These are phyloP conservation scores for Citrus mangshanensis DNA, from an alignment of 345 rosid species.

Conservation along the genomic window DNA sequence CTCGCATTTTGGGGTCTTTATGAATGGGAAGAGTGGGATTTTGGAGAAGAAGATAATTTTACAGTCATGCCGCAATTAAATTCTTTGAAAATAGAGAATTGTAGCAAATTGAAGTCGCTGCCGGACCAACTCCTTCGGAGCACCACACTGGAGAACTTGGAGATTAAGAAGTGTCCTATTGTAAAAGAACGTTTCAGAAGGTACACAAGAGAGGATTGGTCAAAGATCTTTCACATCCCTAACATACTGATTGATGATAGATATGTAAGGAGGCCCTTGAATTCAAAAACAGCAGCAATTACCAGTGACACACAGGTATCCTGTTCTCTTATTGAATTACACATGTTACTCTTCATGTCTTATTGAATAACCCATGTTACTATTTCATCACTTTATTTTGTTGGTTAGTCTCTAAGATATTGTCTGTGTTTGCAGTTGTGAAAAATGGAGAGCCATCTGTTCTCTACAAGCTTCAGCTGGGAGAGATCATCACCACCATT, in stretches of 20 bases:
- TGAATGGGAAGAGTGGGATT: background rate
- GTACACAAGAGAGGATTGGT: background rate
- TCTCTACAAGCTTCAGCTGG: too few species aligned
- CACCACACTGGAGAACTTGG: background rate
- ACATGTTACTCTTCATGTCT: too few species aligned
- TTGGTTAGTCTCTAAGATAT: too few species aligned
- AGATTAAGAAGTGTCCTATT: background rate
- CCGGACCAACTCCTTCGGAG: background rate
- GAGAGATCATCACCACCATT: too few species aligned
- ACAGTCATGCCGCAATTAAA: background rate
- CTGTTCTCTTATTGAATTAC: too few species aligned
- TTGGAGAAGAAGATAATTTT: background rate
- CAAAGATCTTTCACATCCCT: background rate
- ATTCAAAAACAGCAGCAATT: too few species aligned
- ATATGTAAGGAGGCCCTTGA: background rate
- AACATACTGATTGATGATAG: background rate
- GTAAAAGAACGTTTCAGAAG: background rate
- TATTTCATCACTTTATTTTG: too few species aligned
- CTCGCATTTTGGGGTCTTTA: accelerated
- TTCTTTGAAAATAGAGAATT: too few species aligned
- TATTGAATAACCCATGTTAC: too few species aligned
- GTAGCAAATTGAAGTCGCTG: background rate
- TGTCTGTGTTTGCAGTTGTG: background rate
- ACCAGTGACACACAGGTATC: too few species aligned
- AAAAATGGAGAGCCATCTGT: too few species aligned